Evolutionary conservation across 805 yeast genomes (phyloP).

Genomic region (Pichia pseudocactophila): DNA sequence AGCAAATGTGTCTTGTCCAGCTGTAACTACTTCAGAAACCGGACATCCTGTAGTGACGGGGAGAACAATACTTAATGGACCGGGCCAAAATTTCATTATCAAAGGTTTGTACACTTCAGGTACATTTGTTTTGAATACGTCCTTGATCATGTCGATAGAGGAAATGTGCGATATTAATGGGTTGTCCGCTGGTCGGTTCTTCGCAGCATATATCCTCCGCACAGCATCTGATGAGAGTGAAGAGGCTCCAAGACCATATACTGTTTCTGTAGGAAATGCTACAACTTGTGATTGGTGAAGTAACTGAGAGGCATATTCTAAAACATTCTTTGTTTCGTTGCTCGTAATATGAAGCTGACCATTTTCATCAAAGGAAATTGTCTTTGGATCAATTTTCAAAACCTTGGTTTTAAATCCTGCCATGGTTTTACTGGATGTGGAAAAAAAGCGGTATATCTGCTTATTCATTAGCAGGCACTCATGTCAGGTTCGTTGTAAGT

Average conservation of each 20-base stretch:
- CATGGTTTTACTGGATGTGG: background rate
- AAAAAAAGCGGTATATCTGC: constrained; percentile 3
- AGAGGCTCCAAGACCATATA: constrained; percentile 90
- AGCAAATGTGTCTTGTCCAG: constrained; percentile 83
- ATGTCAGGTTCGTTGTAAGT: too few relatives aligned
- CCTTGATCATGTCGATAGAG: constrained; percentile 59
- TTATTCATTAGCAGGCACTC: background rate
- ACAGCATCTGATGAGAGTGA: constrained; percentile 70
- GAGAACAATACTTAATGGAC: constrained; percentile 81
- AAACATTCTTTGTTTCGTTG: constrained; percentile 38
- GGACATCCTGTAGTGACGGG: constrained; percentile 45
- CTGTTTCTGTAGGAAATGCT: constrained; percentile 96
- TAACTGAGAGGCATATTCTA: constrained; percentile 51
- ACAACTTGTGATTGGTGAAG: constrained; percentile 51
- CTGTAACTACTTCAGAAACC: constrained; percentile 71
- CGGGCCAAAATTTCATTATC: constrained; percentile 82
- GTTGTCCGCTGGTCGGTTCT: constrained; percentile 91
- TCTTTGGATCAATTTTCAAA: constrained; percentile 44
- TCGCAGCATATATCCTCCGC: constrained; percentile 69
- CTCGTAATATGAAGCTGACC: constrained; percentile 34
- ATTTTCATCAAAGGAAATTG: constrained; percentile 40
- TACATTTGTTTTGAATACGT: constrained; percentile 47
- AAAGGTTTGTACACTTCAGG: constrained; percentile 63
- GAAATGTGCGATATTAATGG: constrained; percentile 89
- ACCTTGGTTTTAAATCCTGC: constrained; percentile 30